Percentiles rank a stretch among this genome's conserved stretches.
Conservation (phyloP, 1,139 yeast species). For the Debaryomycetaceae sp. region DNA sequence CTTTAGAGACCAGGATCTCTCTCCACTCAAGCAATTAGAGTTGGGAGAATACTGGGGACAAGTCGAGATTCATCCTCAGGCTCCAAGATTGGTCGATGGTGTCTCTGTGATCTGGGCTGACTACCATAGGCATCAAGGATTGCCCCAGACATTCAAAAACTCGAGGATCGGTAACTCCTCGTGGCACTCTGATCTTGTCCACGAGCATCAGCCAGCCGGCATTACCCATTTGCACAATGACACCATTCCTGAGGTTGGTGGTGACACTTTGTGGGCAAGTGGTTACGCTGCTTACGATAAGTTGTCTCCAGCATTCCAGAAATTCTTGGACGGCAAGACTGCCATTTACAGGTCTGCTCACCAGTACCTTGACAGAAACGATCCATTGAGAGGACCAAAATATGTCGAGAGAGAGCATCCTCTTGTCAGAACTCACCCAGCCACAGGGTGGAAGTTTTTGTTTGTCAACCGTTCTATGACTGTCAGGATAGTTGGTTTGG, state of each 20-base stretch:
- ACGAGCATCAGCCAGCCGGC: constrained; percentile 37
- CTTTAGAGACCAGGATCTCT: constrained; percentile 41
- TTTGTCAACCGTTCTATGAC: constrained; percentile 38
- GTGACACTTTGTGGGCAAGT: constrained; percentile 35
- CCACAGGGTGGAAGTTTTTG: constrained; percentile 40
- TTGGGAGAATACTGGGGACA: constrained; percentile 43
- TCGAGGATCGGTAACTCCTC: constrained; percentile 28
- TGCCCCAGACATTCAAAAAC: constrained; percentile 24
- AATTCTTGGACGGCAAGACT: constrained; percentile 37
- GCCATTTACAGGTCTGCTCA: constrained; percentile 35
- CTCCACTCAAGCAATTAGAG: constrained; percentile 44
- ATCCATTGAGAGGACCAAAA: constrained; percentile 33
- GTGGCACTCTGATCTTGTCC: constrained; percentile 39
- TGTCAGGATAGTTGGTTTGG: constrained; percentile 33
- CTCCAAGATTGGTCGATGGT: constrained; percentile 31
- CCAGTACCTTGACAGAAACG: constrained; percentile 28
- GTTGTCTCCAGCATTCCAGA: constrained; percentile 32
- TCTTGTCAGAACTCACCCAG: constrained; percentile 40
- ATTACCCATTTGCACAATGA: constrained; percentile 36
- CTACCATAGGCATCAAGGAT: constrained; percentile 7
- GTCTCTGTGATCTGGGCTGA: constrained; percentile 47
- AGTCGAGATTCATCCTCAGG: constrained; percentile 42
- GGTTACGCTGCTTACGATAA: constrained; percentile 39
- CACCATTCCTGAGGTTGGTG: constrained; percentile 33
- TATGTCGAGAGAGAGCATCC: constrained; percentile 38